Evolutionary conservation across 495 filamentous ascomycete species (phyloP).

Genomic region (Margaritispora aquatica): DNA sequence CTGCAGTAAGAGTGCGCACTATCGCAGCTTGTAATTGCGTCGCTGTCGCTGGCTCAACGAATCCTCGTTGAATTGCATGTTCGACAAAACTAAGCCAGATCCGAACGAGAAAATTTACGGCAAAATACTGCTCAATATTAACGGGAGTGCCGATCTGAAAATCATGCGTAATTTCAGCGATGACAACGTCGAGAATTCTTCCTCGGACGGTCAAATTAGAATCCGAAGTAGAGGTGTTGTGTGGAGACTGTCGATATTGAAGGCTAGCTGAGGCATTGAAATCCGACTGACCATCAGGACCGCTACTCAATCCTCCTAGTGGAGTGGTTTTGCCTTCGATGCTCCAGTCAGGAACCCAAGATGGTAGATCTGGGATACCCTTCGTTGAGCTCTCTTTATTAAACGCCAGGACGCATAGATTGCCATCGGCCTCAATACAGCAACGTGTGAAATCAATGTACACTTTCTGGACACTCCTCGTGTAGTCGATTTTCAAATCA

Average conservation of each 20-base stretch:
- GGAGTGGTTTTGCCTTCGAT: neutral
- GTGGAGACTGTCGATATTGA: neutral
- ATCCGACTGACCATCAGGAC: neutral
- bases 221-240: too few species aligned
- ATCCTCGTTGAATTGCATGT: neutral
- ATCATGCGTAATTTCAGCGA: neutral
- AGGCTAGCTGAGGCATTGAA: neutral
- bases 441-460: neutral
- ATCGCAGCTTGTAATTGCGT: neutral
- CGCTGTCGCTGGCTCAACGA: neutral
- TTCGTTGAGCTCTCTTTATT: neutral
- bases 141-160: neutral
- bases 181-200: neutral
- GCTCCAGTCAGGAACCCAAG: slow-evolving; percentile 4
- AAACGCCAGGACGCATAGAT: neutral
- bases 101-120: neutral
- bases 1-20: neutral
- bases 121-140: slow-evolving; percentile 2
- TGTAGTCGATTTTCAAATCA: neutral
- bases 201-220: neutral
- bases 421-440: neutral
- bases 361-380: neutral
- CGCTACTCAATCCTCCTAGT: neutral
- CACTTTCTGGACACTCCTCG: neutral
- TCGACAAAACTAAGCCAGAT: neutral